phyloP scores from a whole-genome alignment of 805 yeast genomes.

The Zygotorulaspora florentina region DNA sequence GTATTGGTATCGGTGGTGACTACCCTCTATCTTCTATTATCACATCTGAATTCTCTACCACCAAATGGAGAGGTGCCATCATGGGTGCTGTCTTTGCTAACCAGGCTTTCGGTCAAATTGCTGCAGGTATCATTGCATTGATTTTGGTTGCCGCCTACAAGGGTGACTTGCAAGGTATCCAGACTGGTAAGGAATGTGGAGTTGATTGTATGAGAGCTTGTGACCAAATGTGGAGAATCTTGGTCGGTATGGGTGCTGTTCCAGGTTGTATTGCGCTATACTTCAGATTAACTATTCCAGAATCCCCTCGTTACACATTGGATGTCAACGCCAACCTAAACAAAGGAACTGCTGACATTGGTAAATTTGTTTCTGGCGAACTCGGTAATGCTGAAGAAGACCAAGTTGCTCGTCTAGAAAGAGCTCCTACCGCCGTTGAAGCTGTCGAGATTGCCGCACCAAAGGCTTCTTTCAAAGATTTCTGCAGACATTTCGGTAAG shows the following conservation, averaged over 20 bases:
- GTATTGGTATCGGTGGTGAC: conserved; percentile 98
- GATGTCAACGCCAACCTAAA: conserved; percentile 62
- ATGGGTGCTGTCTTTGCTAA: conserved; percentile 96
- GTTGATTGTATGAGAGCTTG: conserved; percentile 67
- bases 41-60: conserved; percentile 87
- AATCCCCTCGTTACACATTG: conserved; percentile 86
- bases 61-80: conserved; percentile 97
- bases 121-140: conserved; percentile 81
- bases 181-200: conserved; percentile 56
- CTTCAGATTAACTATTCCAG: conserved; percentile 91
- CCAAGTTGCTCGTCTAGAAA: conserved; percentile 42
- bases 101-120: conserved; percentile 94
- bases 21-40: conserved; percentile 92
- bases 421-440: conserved; percentile 46
- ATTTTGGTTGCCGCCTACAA: conserved; percentile 75
- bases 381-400: conserved; percentile 50
- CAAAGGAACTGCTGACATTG: conserved; percentile 53
- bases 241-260: conserved; percentile 84
- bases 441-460: conserved; percentile 46
- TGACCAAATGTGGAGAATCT: conserved; percentile 93
- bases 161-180: conserved; percentile 50
- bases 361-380: conserved; percentile 47
- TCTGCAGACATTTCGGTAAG: conserved; percentile 66
- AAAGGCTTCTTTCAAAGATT: conserved; percentile 77
- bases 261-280: conserved; percentile 83